These are phyloP conservation scores for Solanum dulcamara DNA, from an alignment of 257 asterid species.

Conservation along the genomic window DNA sequence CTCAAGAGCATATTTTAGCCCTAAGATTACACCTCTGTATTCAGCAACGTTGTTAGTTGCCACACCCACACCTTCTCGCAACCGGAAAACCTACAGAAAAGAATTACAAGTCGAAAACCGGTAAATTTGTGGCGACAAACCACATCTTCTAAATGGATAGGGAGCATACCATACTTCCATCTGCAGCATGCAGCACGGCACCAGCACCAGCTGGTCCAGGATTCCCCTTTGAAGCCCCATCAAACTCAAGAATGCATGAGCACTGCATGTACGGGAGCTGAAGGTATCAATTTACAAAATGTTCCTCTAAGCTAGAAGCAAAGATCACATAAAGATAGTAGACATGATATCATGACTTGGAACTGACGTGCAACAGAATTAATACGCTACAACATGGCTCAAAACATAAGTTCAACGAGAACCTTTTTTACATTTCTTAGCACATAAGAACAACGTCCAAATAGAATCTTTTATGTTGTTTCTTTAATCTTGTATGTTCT, in stretches of 20 bases:
- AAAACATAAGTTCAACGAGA: not conserved
- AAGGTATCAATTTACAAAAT: constrained; percentile 4
- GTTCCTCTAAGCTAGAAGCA: not conserved
- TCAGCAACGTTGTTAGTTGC: constrained; percentile 97
- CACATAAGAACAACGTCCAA: not conserved
- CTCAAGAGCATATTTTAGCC: constrained; percentile 74
- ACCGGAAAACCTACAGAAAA: constrained; percentile 47
- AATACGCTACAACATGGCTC: not conserved
- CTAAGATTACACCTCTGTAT: constrained; percentile 78
- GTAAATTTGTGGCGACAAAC: not conserved
- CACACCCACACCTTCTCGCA: constrained; percentile 92
- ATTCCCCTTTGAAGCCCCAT: constrained; percentile 96
- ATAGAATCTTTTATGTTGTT: not conserved
- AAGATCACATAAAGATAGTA: not conserved
- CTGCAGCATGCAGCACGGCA: constrained; percentile 70
- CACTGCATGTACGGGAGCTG: constrained; percentile 35
- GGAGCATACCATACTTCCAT: constrained; percentile 68
- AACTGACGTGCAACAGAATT: not conserved
- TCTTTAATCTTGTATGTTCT: not conserved
- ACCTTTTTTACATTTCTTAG: not conserved
- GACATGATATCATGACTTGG: not conserved
- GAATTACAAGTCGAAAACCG: not conserved
- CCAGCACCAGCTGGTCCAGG: constrained; percentile 99
- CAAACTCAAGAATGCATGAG: constrained; percentile 79
- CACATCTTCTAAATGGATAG: not conserved